Percentiles rank a stretch among this genome's conserved stretches.
These are phyloP conservation scores for Elsinoe arachidis DNA, from an alignment of 2,329 filamentous ascomycete genomes.

Conservation along the genomic window DNA sequence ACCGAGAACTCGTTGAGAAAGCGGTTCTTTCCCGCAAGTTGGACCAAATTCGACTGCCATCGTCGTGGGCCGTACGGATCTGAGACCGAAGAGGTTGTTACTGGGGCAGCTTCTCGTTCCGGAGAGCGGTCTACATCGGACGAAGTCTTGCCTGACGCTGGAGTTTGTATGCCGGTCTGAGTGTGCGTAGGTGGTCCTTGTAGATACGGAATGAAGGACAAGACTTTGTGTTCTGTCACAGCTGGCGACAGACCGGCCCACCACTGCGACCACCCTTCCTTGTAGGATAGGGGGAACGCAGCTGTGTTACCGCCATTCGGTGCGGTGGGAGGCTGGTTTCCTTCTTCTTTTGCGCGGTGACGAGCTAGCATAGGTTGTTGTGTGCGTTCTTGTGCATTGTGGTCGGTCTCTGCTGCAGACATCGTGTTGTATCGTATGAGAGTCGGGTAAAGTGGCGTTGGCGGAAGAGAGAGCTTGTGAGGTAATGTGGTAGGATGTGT, in stretches of 20 bases:
- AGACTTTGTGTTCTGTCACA: constrained; percentile 77
- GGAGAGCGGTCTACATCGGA: constrained; percentile 28
- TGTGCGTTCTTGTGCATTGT: constrained; percentile 18
- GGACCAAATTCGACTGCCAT: constrained; percentile 80
- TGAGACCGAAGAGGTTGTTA: constrained; percentile 38
- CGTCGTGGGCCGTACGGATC: constrained; percentile 78
- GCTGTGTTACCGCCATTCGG: constrained; percentile 16
- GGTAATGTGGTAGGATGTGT: not conserved
- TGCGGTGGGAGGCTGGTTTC: constrained; percentile 13
- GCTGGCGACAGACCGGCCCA: constrained; percentile 80
- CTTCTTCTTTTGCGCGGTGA: constrained; percentile 23
- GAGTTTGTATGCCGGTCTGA: constrained; percentile 50
- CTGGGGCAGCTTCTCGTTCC: constrained; percentile 31
- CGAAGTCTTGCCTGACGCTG: constrained; percentile 35
- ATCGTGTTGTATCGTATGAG: constrained; percentile 23
- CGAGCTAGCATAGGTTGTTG: constrained; percentile 29
- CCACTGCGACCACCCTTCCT: constrained; percentile 88
- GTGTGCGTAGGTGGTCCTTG: constrained; percentile 60
- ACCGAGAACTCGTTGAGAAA: constrained; percentile 89
- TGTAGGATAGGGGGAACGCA: constrained; percentile 78
- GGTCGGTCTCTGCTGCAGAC: constrained; percentile 23
- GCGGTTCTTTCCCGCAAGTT: constrained; percentile 75
- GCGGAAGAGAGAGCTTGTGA: not conserved
- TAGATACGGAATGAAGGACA: constrained; percentile 77
- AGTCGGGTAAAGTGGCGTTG: not conserved